Evolutionary conservation across 2,329 filamentous ascomycete genomes (phyloP), one percentile per base, ranked within the genome.

Genomic region (Diaporthe sp.): DNA sequence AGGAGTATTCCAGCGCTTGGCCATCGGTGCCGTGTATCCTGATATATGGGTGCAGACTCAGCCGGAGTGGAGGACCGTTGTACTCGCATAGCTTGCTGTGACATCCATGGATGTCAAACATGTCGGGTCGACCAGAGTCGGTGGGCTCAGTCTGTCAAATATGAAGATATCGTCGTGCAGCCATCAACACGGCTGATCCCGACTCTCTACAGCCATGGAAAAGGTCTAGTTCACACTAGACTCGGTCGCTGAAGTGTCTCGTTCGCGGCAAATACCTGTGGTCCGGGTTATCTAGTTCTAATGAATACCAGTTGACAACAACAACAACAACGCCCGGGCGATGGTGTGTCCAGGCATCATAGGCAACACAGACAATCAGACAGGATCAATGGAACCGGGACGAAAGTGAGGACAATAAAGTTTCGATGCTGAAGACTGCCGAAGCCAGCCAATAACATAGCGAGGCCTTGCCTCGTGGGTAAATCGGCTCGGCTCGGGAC

Each of bases 291-390:
- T 19, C 2, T 19, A 15, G 7, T 17, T 55, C 3, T 55, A 8
- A 5, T 19, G 25, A 31, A 3, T 28, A 8, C 4, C 3, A 28
- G 3, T 3, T 28, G n/a, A n/a, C n/a, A n/a, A n/a, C 28, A 6
- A 31, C 31, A 31, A 31, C 12, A 4, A 3, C 25, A 19, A 7
- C 6, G 15, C 3, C 28, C 28, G 28, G 28, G 28, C 28, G 28
- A 28, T 25, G 22, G n/a, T 15, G 1, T 28, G 6, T 55, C 10
- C 15, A 25, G 9, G 51, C 12, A 12, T 15, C n/a, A 25, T n/a
- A 3, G n/a, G 10, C n/a, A 0, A 8, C 31, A 8, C 4, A 19
- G 10, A 0, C 28, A 10, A 19, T 12, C 28, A 10, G 28, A 22
- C 4, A 37, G n/a, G 4, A 37, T 12, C 55, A 13, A 65, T 44